These are phyloP conservation scores for Ganoderma lucidum DNA, from an alignment of 1,284 basidiomycete species.

Conservation along the genomic window DNA sequence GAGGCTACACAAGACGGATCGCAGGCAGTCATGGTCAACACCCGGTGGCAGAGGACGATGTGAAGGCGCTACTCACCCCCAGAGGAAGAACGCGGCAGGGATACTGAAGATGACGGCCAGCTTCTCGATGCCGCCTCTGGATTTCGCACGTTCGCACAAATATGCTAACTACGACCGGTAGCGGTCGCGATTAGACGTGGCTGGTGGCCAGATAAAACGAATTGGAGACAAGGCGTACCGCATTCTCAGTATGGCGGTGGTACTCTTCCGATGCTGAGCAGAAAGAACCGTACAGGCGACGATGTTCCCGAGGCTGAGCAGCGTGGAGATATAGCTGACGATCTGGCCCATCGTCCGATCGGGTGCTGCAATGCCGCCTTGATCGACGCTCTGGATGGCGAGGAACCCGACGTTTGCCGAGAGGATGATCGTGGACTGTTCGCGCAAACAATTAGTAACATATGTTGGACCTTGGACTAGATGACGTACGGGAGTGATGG, in stretches of 20 bases:
- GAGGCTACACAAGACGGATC: not conserved
- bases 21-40: not conserved
- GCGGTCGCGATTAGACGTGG: not conserved
- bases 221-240: constrained; percentile 26
- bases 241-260: constrained; percentile 22
- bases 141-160: constrained; percentile 21
- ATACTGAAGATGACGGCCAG: constrained; percentile 40
- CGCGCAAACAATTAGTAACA: not conserved
- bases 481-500: constrained; percentile 39
- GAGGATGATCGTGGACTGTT: constrained; percentile 51
- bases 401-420: constrained; percentile 52
- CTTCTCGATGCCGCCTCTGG: constrained; percentile 26
- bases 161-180: constrained; percentile 23
- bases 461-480: not conserved
- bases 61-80: constrained; percentile 33
- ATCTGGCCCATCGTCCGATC: constrained; percentile 36
- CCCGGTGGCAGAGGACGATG: not conserved
- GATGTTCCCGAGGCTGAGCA: constrained; percentile 38
- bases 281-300: constrained; percentile 36
- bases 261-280: constrained; percentile 31
- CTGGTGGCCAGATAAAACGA: not conserved
- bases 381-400: constrained; percentile 46
- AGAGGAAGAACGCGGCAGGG: constrained; percentile 39
- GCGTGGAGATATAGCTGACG: constrained; percentile 38
- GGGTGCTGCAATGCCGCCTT: not conserved